Base-by-base conservation (phyloP, 495 filamentous ascomycete genomes). In the Xanthoparmelia taractica region DNA sequence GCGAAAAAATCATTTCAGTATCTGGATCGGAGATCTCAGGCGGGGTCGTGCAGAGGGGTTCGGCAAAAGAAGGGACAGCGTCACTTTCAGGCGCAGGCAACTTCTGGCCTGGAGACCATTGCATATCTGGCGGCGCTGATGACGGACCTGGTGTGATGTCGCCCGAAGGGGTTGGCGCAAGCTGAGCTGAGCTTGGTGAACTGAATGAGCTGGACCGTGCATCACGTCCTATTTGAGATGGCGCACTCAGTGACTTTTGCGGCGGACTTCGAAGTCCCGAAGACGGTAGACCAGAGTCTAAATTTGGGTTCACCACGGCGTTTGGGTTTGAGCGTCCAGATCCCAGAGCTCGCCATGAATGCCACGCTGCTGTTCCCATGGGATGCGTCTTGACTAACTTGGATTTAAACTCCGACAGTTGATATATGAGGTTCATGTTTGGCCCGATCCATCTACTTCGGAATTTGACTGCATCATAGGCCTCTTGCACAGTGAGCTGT, bases 391-490 rank as follows among this genome's bases (percentile, higher is more conserved):
- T 82, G 6, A 80, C 68, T 12, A 91, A 75, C 65, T 85, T 83
- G 66, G 85, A 85, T 64, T 89, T 83, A 74, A 96, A 98, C 71
- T 98, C 94, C 45, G 95, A 93, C 58, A 98, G 79, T 73, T 94
- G 93, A 76, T 97, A 97, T 73, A 98, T 96, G 43, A 98, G 78
- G 66, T 89, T 91, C 94, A 98, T 98, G 71, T 98, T 98, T 2
- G 94, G 94, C 18, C 92, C 92, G 60, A 98, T 96, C 94, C 94
- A 98, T 66, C 83, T 85, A 71, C 93, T 97, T 70, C 89, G 87
- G 50, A 80, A 80, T 73, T 98, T 96, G 27, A 96, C 95, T 7
- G 86, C 81, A 71, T 92, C 84, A 70, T 98, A 98, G 61, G 93
- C 92, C 57, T 96, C 89, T 71, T 97, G 96, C 61, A 97, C 94